Conservation (phyloP, 352 stramenopile species). For the Phytophthora uliginosa region DNA sequence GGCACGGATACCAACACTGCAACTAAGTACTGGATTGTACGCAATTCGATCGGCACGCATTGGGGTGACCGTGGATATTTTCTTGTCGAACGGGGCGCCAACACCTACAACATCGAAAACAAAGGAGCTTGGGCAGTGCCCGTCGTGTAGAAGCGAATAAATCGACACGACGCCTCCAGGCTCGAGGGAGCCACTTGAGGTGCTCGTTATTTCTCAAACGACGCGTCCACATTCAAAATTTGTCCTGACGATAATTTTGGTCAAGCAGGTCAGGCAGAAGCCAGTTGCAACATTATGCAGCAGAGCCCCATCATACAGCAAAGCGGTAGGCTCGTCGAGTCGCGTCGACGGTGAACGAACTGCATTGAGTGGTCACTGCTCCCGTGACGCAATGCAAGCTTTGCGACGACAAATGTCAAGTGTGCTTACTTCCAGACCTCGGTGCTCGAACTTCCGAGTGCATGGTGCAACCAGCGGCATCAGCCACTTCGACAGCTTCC, state of each 20-base stretch:
- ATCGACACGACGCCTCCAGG: no score
- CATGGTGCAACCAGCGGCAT: not conserved
- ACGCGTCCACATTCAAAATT: not conserved
- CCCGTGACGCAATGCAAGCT: not conserved
- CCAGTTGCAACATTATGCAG: not conserved
- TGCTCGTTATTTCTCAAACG: not conserved
- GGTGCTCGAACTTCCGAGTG: not conserved
- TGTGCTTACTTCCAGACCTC: no score
- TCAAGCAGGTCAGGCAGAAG: not conserved
- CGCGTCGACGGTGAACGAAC: not conserved
- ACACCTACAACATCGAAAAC: slow-evolving; percentile 79
- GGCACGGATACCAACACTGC: slow-evolving; percentile 75
- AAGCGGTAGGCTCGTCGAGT: not conserved
- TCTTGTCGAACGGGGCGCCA: slow-evolving; percentile 64
- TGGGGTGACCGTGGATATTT: slow-evolving; percentile 81
- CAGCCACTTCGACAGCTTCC: not conserved
- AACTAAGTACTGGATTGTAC: slow-evolving; percentile 97
- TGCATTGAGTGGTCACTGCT: not conserved
- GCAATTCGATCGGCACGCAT: slow-evolving; percentile 90
- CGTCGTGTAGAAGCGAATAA: slow-evolving; percentile 42
- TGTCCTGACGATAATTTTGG: not conserved
- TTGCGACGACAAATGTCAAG: not conserved
- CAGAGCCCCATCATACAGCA: not conserved
- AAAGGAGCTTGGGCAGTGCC: slow-evolving; percentile 78
- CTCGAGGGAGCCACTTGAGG: no score